Evolutionary conservation across 768 basidiomycete genomes (phyloP), one percentile per base, ranked within the genome.

Genomic region (Crepidotus variabilis): DNA sequence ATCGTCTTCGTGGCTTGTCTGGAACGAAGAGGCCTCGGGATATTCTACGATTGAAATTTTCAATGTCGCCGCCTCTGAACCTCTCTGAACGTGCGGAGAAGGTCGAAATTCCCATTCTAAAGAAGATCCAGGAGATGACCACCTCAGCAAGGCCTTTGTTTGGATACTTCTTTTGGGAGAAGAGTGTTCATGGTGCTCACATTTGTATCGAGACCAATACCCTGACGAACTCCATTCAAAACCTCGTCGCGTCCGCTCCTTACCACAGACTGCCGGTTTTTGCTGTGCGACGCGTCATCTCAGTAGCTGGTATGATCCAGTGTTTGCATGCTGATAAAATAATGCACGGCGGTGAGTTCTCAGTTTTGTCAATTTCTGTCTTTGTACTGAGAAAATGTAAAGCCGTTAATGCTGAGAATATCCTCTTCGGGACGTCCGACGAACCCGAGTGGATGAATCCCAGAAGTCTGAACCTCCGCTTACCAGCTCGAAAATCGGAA

Each of bases 1-100:
- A 3, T 65, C 59, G 13, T 59, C 59, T 7, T 56, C 54, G 18
- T 65, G 61, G 61, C 61, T 64, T 33, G 59, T 58, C 35, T 51
- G 16, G 43, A 14, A 55, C 47, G 22, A 32, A 6, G 22, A 46
- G 5, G 55, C 57, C 48, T 51, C 16, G 2, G 54, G 6, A 9
- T 60, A 64, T 16, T 55, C 50, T 22, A 50, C 59, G 6, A 57
- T 57, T 18, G 57, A 64, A 55, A 58, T 64, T 13, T 64, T 54
- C 52, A 63, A 56, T 16, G 43, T 58, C 22, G 53, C 59, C 14
- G 56, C 59, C 16, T 60, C 59, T 0, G 55, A 60, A 22, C 53
- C 23, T 4, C 16, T 60, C 59, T 0, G 55, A 60, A 22, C 53
- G 28, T 4, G 61, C 54, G 2, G 39, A 60, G 34, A 50, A 18